A percentile compares a stretch with the other conserved stretches of the same genome.
These are phyloP conservation scores for Picea sitchensis DNA, from an alignment of 75 land plant species.

Conservation along the genomic window DNA sequence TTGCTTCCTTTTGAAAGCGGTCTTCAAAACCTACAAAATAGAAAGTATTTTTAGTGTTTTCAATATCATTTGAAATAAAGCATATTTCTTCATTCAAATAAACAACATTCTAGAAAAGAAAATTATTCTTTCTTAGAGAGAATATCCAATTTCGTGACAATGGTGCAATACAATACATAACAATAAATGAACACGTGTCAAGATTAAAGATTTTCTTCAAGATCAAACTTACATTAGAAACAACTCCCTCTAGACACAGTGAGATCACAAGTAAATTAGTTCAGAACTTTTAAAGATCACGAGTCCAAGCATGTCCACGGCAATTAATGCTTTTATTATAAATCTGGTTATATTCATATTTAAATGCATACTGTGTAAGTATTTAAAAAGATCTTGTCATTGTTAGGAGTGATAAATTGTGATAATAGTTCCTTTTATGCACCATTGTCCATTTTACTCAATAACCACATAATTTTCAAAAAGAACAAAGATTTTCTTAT, in stretches of 20 bases:
- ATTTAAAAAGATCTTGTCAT: too few species aligned
- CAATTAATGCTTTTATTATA: too few species aligned
- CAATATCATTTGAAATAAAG: not conserved
- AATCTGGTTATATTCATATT: too few species aligned
- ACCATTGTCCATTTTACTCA: too few species aligned
- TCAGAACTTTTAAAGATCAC: not conserved
- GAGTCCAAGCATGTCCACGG: too few species aligned
- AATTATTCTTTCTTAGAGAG: not conserved
- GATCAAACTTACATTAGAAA: not conserved
- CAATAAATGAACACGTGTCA: too few species aligned
- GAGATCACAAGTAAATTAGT: not conserved
- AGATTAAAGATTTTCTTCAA: not conserved
- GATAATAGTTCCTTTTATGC: too few species aligned
- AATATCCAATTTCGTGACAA: not conserved
- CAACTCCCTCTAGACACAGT: not conserved
- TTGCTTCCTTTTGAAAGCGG: conserved; percentile 93
- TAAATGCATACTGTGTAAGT: too few species aligned
- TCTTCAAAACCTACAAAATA: conserved; percentile 81
- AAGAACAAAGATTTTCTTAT: too few species aligned
- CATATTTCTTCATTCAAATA: not conserved
- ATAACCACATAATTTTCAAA: too few species aligned
- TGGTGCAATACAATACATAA: not conserved
- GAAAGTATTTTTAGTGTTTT: not conserved
- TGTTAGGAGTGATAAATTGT: too few species aligned
- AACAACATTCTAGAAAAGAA: not conserved